These are phyloP conservation scores for Candida ovalis DNA, from an alignment of 805 yeast species.

Conservation along the genomic window DNA sequence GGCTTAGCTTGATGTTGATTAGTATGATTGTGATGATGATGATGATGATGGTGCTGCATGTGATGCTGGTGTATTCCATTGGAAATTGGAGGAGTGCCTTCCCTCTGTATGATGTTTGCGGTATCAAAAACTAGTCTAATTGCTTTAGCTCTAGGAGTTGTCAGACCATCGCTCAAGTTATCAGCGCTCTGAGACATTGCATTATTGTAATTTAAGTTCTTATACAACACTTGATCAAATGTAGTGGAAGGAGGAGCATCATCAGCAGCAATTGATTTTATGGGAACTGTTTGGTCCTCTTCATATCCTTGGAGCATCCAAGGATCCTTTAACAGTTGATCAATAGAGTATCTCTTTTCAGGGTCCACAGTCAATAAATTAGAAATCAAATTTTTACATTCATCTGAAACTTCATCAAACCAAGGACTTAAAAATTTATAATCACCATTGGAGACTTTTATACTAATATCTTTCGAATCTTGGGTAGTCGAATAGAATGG, in stretches of 20 bases:
- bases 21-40: slow-evolving; percentile 1
- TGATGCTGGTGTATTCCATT: not conserved
- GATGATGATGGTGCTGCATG: slow-evolving; percentile 2
- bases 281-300: slow-evolving; percentile 9
- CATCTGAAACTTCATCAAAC: slow-evolving; percentile 81
- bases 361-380: slow-evolving; percentile 71
- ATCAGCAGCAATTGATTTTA: slow-evolving; percentile 20
- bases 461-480: slow-evolving; percentile 56
- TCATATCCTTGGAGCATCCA: slow-evolving; percentile 47
- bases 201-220: slow-evolving; percentile 26
- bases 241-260: slow-evolving; percentile 30
- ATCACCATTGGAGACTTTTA: slow-evolving; percentile 68
- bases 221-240: slow-evolving; percentile 24
- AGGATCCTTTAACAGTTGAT: slow-evolving; percentile 65
- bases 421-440: slow-evolving; percentile 75
- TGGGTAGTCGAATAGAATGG: slow-evolving; percentile 65
- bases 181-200: slow-evolving; percentile 22
- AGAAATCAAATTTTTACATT: slow-evolving; percentile 65
- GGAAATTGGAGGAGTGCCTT: slow-evolving; percentile 15
- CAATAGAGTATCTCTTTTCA: slow-evolving; percentile 59
- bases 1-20: not conserved
- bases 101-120: slow-evolving; percentile 30
- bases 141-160: slow-evolving; percentile 38
- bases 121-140: slow-evolving; percentile 36
- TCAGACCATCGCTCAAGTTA: slow-evolving; percentile 19